These are phyloP conservation scores for Chytridium lagenaria DNA, from an alignment of 371 early-diverging fungal genomes.

Conservation along the genomic window DNA sequence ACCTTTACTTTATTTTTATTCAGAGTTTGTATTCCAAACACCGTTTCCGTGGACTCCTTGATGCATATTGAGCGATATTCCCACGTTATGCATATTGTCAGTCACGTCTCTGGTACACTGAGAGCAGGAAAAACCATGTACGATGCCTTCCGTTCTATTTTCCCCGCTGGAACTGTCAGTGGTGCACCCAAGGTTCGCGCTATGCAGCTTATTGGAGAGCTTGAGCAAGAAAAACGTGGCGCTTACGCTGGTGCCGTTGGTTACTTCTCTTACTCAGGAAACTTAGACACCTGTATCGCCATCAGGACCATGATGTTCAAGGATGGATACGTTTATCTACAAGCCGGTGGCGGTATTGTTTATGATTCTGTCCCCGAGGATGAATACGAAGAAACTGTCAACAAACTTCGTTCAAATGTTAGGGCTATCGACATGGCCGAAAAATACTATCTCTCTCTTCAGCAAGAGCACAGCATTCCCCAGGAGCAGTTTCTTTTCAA, in stretches of 20 bases:
- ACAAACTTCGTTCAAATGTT: slow-evolving; percentile 91
- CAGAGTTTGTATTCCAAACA: slow-evolving; percentile 83
- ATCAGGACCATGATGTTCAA: slow-evolving; percentile 97
- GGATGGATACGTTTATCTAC: slow-evolving; percentile 91
- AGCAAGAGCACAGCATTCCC: slow-evolving; percentile 14
- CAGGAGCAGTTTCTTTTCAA: slow-evolving; percentile 17
- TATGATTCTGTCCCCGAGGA: slow-evolving; percentile 89
- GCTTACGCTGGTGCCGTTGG: slow-evolving; percentile 97
- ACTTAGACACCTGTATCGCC: slow-evolving; percentile 95
- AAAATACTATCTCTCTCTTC: slow-evolving; percentile 38
- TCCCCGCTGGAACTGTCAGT: slow-evolving; percentile 97
- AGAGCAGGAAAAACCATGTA: slow-evolving; percentile 87
- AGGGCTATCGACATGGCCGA: slow-evolving; percentile 87
- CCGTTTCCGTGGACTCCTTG: slow-evolving; percentile 91
- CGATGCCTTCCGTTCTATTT: slow-evolving; percentile 95
- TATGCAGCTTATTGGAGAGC: slow-evolving; percentile 88
- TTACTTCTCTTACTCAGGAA: slow-evolving; percentile 91
- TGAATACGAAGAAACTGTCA: slow-evolving; percentile 95
- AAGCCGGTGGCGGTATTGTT: slow-evolving; percentile 96
- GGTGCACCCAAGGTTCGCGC: slow-evolving; percentile 98
- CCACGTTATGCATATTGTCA: slow-evolving; percentile 98
- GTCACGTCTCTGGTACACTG: slow-evolving; percentile 87
- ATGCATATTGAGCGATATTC: slow-evolving; percentile 96
- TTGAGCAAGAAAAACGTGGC: slow-evolving; percentile 91
- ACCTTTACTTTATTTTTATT: neutral